These are phyloP conservation scores for Coemansia sp. DNA, from an alignment of 371 early-diverging fungal genomes.

Conservation along the genomic window DNA sequence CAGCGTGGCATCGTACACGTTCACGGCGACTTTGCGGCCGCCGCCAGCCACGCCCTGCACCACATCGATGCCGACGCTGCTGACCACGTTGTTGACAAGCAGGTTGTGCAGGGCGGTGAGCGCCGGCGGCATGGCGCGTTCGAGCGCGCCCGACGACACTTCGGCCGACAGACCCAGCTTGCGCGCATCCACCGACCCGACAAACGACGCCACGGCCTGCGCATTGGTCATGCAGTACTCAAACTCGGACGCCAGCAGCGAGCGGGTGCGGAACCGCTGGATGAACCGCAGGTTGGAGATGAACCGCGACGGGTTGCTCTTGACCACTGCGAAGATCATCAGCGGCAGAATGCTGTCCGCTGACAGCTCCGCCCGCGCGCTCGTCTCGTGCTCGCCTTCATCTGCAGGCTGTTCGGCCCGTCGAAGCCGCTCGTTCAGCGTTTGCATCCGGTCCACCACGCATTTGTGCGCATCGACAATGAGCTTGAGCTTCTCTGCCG, in stretches of 20 bases:
- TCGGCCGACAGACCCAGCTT: conserved; percentile 28
- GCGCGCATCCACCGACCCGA: conserved; percentile 35
- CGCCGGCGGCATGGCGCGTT: conserved; percentile 35
- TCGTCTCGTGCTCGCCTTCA: not conserved
- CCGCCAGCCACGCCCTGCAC: conserved; percentile 50
- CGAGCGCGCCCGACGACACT: conserved; percentile 27
- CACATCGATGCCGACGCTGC: conserved; percentile 41
- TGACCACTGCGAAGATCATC: conserved; percentile 67
- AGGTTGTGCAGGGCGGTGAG: conserved; percentile 27
- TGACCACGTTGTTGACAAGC: conserved; percentile 38
- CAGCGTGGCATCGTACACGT: conserved; percentile 44
- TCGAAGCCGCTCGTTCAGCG: conserved; percentile 14
- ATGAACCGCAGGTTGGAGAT: conserved; percentile 59
- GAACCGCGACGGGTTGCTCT: conserved; percentile 66
- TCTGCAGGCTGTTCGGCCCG: not conserved
- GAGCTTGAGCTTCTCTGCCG: conserved; percentile 46
- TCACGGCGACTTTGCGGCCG: conserved; percentile 41
- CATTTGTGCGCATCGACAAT: conserved; percentile 47
- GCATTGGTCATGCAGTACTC: conserved; percentile 49
- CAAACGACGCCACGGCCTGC: conserved; percentile 39
- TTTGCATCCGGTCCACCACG: conserved; percentile 34
- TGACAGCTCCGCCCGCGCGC: conserved; percentile 8
- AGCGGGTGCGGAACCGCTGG: conserved; percentile 38
- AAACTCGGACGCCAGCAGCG: conserved; percentile 35
- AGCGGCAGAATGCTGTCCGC: conserved; percentile 69